Base-by-base conservation (phyloP, 345 rosid genomes). In the Camelina neglecta region DNA sequence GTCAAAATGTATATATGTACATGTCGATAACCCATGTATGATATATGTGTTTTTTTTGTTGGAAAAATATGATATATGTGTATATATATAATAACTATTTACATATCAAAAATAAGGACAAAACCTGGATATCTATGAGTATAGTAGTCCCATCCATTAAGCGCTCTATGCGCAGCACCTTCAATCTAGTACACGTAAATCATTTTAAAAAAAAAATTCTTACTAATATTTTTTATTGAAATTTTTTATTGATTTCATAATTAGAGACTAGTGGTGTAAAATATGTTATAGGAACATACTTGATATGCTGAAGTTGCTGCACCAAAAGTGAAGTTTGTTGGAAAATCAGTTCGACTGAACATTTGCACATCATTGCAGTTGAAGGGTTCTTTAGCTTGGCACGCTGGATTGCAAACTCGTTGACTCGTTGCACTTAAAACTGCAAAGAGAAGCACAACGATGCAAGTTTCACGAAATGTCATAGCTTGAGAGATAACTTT, bases 81-180 rank as follows among this genome's bases (percentile, higher is more conserved):
- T 42, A 42, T 11, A 12, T 11, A 11, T 42, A 42, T 44, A 44
- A 42, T 44, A 42, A 42, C 4, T 12, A 44, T 44, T 12, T 4
- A 44, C 48, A 44, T 11, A 44, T 41, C 4, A 11, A 4, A 4
- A 44, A 44, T 13, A 12, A 12, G 48, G 48, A 12, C n/a, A 44
- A 42, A 42, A 44, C 48, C 48, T 44, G 48, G 48, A 12, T 44
- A 44, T 44, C 48, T 44, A 1, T 44, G 48, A 44, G 48, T 44
- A 44, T 44, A 44, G 20, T 53, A 53, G 15, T 53, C 58, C 58
- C 58, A 53, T 53, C 31, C 58, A 53, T 53, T 53, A 53, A 53
- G 6, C 48, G 48, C 48, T 44, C 48, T 44, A 44, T 0, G 48
- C n/a, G 48, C 48, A 44, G 48, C 48, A 21, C 58, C 58, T 53